A percentile compares a stretch with the other conserved stretches of the same genome.
phyloP scores from a whole-genome alignment of 306 rosid species.

The Quercus gilva region DNA sequence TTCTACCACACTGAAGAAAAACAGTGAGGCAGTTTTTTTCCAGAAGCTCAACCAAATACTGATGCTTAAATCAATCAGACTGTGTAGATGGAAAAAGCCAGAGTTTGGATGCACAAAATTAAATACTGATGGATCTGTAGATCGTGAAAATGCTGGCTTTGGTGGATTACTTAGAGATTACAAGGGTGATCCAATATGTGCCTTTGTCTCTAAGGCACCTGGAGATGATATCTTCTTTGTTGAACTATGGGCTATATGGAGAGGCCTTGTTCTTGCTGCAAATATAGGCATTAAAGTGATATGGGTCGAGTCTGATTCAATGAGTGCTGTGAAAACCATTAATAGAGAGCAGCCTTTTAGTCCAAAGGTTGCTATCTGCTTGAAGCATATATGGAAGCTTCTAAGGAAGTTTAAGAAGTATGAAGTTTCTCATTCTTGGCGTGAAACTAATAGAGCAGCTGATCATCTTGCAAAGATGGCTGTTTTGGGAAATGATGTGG shows the following conservation, averaged over 20 bases:
- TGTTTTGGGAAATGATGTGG: conserved; percentile 34
- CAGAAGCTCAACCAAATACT: conserved; percentile 28
- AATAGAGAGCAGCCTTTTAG: conserved; percentile 5
- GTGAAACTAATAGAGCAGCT: conserved; percentile 66
- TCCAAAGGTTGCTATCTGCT: conserved; percentile 33
- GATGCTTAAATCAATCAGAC: conserved; percentile 29
- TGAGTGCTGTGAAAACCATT: conserved; percentile 24
- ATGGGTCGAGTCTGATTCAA: conserved; percentile 30
- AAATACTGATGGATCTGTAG: conserved; percentile 62
- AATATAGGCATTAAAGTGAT: conserved; percentile 17
- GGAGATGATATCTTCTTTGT: conserved; percentile 23
- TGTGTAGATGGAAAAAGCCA: conserved; percentile 57
- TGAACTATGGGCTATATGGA: conserved; percentile 33
- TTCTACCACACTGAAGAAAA: conserved; percentile 25
- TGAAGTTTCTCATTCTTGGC: conserved; percentile 60
- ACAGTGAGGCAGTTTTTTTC: conserved; percentile 39
- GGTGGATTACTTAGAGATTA: conserved; percentile 58
- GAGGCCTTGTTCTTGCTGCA: conserved; percentile 28
- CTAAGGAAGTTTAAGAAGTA: conserved; percentile 35
- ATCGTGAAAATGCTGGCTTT: conserved; percentile 34
- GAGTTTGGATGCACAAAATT: conserved; percentile 55
- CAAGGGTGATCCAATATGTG: conserved; percentile 48
- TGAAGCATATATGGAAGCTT: conserved; percentile 43
- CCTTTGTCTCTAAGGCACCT: conserved; percentile 53
- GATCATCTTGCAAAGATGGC: conserved; percentile 68